These are phyloP conservation scores for Fraxinus velutina DNA, from an alignment of 305 asterid genomes.

Conservation along the genomic window DNA sequence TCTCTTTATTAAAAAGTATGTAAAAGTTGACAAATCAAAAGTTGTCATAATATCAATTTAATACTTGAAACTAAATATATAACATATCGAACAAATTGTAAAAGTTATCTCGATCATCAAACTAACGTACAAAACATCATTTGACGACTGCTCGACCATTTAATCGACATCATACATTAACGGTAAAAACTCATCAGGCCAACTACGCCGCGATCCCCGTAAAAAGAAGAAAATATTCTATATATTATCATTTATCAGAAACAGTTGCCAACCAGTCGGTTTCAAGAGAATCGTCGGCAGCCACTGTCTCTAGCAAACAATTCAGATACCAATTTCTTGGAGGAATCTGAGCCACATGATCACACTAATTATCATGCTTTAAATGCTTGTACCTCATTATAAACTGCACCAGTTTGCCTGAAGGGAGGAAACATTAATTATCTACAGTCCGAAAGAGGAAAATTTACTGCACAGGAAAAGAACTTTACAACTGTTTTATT, in stretches of 20 bases:
- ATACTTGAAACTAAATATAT: background rate
- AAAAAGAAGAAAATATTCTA: background rate
- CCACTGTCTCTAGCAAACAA: background rate
- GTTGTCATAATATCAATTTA: background rate
- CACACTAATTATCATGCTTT: background rate
- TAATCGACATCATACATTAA: background rate
- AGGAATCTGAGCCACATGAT: background rate
- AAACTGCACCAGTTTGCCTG: background rate
- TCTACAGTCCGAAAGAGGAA: background rate
- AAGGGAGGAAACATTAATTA: background rate
- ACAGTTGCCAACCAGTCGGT: background rate
- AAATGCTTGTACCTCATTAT: background rate
- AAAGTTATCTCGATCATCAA: background rate
- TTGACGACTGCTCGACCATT: background rate
- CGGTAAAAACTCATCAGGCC: background rate
- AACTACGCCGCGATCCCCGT: background rate
- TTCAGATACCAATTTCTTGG: background rate
- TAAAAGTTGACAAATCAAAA: background rate
- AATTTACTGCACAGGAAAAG: background rate
- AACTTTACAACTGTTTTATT: background rate
- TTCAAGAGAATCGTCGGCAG: background rate
- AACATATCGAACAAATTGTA: background rate
- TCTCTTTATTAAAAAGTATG: background rate
- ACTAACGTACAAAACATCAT: background rate
- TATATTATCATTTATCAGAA: background rate